Base-by-base conservation (phyloP, 371 early-diverging fungal genomes). In the Mortierella sp. region DNA sequence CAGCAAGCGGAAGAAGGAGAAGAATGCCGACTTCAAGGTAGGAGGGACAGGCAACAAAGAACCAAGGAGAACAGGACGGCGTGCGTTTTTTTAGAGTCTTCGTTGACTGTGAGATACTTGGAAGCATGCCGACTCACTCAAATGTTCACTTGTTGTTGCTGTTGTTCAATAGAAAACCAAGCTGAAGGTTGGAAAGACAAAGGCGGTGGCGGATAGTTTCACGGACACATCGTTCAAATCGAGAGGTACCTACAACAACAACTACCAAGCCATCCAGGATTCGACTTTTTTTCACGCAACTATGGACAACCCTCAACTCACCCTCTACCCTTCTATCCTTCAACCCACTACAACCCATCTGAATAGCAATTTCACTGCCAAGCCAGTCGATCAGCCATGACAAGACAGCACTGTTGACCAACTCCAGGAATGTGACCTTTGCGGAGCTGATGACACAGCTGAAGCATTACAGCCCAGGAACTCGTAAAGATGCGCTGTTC, bases 141-240 rank as follows among this genome's bases (percentile, higher is more conserved):
- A 5, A 31, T 16, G 6, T 16, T 61, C 0, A 48, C 54, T n/a
- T 37, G 48, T 10, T 21, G 69, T 34, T 69, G 24, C n/a, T 37
- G 9, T 53, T 5, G 21, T 55, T 8, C 3, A 31, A 70, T 89
- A 95, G 95, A 97, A 98, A 95, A 93, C 94, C 80, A 96, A 95
- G 88, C 92, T 98, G 53, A 98, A 98, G 87, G 94, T 98, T 55
- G 98, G 98, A 69, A 95, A 97, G 88, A 94, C 95, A 87, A 95
- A 96, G 89, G 91, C 92, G 26, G 88, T 92, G n/a, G 90, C 97
- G 13, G 91, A 91, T 64, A 98, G 93, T 86, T 92, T 91, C 53
- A 97, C 97, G 26, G 95, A 96, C 73, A 94, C 95, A n/a, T 94
- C 96, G 14, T 96, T 97, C 88, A 94, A 92, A 57, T 91, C 97